Percentiles rank a stretch among this genome's conserved stretches.
Evolutionary conservation across 371 early-diverging fungal genomes (phyloP).

Genomic region (Zychaea mexicana): DNA sequence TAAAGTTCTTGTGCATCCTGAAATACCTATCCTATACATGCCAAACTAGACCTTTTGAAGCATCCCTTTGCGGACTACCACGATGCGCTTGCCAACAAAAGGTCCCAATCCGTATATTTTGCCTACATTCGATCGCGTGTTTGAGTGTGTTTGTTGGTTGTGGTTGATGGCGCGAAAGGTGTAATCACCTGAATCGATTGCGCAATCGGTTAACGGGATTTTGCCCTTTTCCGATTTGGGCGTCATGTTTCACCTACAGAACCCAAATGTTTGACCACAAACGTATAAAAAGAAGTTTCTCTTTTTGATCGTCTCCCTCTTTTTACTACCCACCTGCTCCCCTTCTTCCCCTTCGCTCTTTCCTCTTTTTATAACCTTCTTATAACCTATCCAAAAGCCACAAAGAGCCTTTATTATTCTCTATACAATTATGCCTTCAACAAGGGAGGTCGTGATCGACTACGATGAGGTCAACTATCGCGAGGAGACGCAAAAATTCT

Average conservation of each 20-base stretch:
- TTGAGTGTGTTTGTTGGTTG: not conserved
- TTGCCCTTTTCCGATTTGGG: not conserved
- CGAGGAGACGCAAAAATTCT: constrained; percentile 24
- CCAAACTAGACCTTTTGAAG: not conserved
- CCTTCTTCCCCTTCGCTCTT: not conserved
- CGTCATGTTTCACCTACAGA: not conserved
- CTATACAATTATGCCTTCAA: not conserved
- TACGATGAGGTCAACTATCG: constrained; percentile 27
- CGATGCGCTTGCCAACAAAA: no score
- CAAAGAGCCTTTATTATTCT: not conserved
- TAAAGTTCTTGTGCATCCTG: no score
- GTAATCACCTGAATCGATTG: not conserved
- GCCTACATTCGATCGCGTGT: not conserved
- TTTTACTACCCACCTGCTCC: not conserved
- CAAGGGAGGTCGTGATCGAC: constrained; percentile 36
- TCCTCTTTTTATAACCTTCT: not conserved
- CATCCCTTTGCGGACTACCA: no score
- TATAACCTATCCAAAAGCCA: not conserved
- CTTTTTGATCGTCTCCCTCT: not conserved
- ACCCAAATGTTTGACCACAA: no score
- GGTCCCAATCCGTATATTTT: not conserved
- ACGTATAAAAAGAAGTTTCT: not conserved
- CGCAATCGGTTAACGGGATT: not conserved
- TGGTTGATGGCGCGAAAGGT: not conserved
- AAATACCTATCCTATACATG: no score